Percentiles rank a stretch among this genome's conserved stretches.
Conservation (phyloP, 2,329 filamentous ascomycete species). For the Diaporthe citri region DNA sequence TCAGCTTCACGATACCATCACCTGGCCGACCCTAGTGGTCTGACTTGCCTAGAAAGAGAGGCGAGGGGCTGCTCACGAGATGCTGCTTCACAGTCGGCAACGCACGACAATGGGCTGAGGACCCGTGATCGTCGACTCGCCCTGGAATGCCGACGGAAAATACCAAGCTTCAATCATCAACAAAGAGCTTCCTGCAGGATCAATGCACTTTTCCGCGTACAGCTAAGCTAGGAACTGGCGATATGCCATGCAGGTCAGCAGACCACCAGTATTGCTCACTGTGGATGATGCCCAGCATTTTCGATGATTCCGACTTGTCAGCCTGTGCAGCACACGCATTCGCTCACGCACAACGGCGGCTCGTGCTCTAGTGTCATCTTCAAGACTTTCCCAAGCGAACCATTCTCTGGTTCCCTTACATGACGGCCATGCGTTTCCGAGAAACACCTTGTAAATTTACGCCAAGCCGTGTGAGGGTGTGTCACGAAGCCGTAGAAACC, state of each 20-base stretch:
- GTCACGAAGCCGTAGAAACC: not conserved
- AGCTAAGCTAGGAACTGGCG: slow-evolving; percentile 3
- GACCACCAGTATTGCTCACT: slow-evolving; percentile 13
- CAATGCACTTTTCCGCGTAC: slow-evolving; percentile 18
- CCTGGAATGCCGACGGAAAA: not conserved
- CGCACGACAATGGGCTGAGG: slow-evolving; percentile 14
- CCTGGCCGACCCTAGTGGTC: slow-evolving; percentile 5
- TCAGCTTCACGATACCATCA: not conserved
- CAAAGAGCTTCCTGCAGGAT: slow-evolving; percentile 19
- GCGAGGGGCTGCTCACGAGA: not conserved
- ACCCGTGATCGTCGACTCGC: not conserved
- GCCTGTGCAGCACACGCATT: not conserved
- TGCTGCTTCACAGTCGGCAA: slow-evolving; percentile 2
- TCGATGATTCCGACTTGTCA: slow-evolving; percentile 4
- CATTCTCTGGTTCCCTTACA: not conserved
- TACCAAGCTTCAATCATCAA: slow-evolving; percentile 15
- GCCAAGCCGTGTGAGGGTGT: not conserved
- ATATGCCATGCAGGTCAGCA: slow-evolving; percentile 26
- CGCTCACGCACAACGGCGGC: not conserved
- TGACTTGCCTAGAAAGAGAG: not conserved
- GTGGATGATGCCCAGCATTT: slow-evolving; percentile 24
- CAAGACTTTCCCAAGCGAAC: not conserved
- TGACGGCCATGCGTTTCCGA: not conserved
- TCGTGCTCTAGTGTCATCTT: not conserved
- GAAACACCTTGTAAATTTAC: not conserved